phyloP scores from a whole-genome alignment of 306 rosid species.

The Prunus kanzakura region DNA sequence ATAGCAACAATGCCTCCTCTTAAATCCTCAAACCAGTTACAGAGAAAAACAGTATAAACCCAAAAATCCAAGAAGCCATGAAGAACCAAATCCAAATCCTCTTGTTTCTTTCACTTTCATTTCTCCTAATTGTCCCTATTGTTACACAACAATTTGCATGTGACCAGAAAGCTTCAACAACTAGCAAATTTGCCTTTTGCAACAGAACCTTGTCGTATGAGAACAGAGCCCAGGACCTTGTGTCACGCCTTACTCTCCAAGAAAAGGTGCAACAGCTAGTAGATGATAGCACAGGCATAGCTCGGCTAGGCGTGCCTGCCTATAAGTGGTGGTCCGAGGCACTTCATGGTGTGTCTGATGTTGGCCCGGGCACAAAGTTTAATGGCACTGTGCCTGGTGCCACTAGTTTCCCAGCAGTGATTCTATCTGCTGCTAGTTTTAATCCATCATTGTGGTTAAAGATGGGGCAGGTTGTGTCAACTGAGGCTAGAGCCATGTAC shows the following conservation, averaged over 20 bases:
- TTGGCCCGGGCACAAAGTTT: constrained; percentile 63
- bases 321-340: constrained; percentile 91
- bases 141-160: constrained; percentile 58
- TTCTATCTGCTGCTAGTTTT: constrained; percentile 64
- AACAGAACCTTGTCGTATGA: constrained; percentile 43
- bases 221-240: constrained; percentile 50
- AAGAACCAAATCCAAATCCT: constrained; percentile 22
- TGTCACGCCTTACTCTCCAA: constrained; percentile 53
- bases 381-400: constrained; percentile 59
- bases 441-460: constrained; percentile 52
- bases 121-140: constrained; percentile 23
- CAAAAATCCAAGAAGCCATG: constrained; percentile 25
- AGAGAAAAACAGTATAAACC: not conserved
- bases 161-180: constrained; percentile 29
- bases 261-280: constrained; percentile 60
- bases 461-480: constrained; percentile 76
- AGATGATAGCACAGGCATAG: constrained; percentile 32
- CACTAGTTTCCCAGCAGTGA: constrained; percentile 66
- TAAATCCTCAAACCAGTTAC: not conserved
- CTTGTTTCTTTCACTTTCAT: constrained; percentile 19
- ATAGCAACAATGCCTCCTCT: constrained; percentile 18
- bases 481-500: constrained; percentile 81
- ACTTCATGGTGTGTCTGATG: constrained; percentile 66
- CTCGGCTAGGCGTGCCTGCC: constrained; percentile 62
- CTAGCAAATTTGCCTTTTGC: constrained; percentile 53